Evolutionary conservation across 768 basidiomycete genomes (phyloP), one percentile per base, ranked within the genome.

Genomic region (Rhizopogon salebrosus): DNA sequence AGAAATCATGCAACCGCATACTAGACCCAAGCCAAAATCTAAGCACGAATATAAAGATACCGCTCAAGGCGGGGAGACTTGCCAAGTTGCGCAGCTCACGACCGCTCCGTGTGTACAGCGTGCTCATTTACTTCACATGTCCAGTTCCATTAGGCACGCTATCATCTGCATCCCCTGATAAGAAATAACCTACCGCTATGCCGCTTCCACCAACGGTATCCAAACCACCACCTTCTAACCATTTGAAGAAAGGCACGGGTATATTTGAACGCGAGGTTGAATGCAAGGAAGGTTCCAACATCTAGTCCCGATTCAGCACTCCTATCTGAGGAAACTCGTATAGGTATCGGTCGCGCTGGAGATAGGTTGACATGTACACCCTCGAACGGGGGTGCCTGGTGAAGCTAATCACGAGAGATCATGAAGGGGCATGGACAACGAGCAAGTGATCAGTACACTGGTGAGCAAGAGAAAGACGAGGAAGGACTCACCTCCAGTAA

Each of bases 241-340:
- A 91, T n/a, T 78, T 80, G 57, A 90, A 91, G 61, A 79, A 89
- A 2, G 77, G 77, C 6, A 71, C 72, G 41, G 60, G 63, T 35
- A 70, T 79, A 1, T n/a, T 73, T 71, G 60, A 90, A 89, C 10
- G 88, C 89, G 58, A 84, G 72, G 61, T 85, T 87, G 62, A 90
- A 90, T 0, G 88, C 86, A 4, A 85, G 58, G 11, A 59, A 52
- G 1, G 53, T 61, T 3, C 65, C 61, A 4, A n/a, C 35, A 50
- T 57, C 54, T 20, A 11, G 20, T 2, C 34, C 2, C 3, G 24
- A 23, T 39, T 34, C 23, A 27, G 45, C 23, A 10, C 0, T 20
- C 11, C 35, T 2, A 8, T 9, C 29, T 1, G 8, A 14, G 4
- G 14, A 18, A 31, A 18, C 4, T 13, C 8, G 20, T 22, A 16